A percentile compares a stretch with the other conserved stretches of the same genome.
phyloP scores from a whole-genome alignment of 176 grass and related monocot genomes.

The Cenchrus fungigraminus region DNA sequence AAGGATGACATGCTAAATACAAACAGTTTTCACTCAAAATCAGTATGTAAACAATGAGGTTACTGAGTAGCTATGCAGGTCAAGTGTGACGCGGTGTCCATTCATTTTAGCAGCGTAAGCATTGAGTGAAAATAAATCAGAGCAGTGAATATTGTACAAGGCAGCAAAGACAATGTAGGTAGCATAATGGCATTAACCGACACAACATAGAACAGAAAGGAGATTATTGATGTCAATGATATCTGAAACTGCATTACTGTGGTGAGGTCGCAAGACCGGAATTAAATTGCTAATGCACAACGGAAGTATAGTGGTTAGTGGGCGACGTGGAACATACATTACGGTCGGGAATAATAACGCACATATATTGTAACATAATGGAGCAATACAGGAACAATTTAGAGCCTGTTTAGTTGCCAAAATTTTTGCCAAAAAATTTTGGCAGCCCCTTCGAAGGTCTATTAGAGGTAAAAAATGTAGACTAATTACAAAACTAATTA shows the following conservation, averaged over 20 bases:
- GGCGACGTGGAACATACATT: background rate
- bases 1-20: background rate
- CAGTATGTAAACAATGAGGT: background rate
- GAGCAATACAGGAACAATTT: background rate
- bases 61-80: background rate
- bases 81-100: background rate
- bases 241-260: background rate
- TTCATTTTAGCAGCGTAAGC: background rate
- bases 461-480: no score
- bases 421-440: no score
- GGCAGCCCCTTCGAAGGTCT: no score
- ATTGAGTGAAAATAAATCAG: background rate
- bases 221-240: background rate
- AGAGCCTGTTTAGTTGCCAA: background rate
- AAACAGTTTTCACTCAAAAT: background rate
- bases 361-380: background rate
- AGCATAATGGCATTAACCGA: background rate
- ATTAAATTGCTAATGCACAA: background rate
- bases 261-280: background rate
- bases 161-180: background rate
- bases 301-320: no score
- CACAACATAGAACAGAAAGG: background rate
- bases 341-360: background rate
- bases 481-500: no score
- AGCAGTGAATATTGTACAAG: conserved; percentile 2